Evolutionary conservation across 805 yeast genomes (phyloP).

Genomic region (Limtongia smithiae): DNA sequence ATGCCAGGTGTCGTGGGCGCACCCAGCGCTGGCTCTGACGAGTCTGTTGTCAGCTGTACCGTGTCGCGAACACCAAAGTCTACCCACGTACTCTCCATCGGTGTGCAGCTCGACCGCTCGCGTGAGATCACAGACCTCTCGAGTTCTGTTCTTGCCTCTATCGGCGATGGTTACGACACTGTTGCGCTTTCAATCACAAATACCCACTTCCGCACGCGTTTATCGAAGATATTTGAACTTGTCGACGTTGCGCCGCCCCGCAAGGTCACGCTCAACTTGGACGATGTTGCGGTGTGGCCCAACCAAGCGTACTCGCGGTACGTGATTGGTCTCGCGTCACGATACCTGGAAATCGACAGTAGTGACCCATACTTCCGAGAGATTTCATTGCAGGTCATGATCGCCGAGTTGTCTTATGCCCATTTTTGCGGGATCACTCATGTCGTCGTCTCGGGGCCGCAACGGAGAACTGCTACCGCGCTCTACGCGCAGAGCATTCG

Average conservation of each 20-base stretch:
- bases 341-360: constrained; percentile 69
- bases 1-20: too few species aligned
- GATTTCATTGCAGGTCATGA: constrained; percentile 55
- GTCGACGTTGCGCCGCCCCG: too few species aligned
- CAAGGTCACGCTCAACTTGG: constrained; percentile 5
- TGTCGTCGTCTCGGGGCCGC: constrained; percentile 63
- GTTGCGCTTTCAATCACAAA: constrained; percentile 21
- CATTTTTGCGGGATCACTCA: constrained; percentile 54
- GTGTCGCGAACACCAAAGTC: too few species aligned
- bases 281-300: constrained; percentile 20
- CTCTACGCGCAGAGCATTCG: constrained; percentile 47
- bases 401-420: constrained; percentile 58
- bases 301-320: constrained; percentile 11
- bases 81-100: too few species aligned
- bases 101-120: constrained; percentile 16
- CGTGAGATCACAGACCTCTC: constrained; percentile 2
- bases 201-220: constrained; percentile 15
- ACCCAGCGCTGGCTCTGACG: too few species aligned
- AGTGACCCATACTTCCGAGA: constrained; percentile 48
- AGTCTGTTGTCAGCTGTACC: too few species aligned
- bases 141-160: constrained; percentile 5
- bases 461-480: constrained; percentile 50
- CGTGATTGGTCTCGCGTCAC: constrained; percentile 52
- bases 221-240: constrained; percentile 1
- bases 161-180: constrained; percentile 22